Evolutionary conservation across 75 land plant species (phyloP).

Genomic region (Pseudotsuga menziesii): DNA sequence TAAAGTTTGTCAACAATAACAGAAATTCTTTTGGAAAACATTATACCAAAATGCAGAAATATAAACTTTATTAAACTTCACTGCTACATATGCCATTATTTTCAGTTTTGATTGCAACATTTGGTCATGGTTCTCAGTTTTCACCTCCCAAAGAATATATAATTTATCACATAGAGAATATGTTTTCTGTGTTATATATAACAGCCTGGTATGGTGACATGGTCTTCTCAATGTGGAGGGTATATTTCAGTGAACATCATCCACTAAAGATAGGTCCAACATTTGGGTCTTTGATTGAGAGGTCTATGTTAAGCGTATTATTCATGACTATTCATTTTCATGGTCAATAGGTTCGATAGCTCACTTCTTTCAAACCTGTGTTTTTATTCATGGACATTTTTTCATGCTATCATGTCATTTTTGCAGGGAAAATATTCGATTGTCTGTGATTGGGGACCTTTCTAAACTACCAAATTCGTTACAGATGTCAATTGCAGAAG

Average conservation of each 20-base stretch:
- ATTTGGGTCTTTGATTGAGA: neutral
- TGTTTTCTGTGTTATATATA: neutral
- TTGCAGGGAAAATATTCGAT: constrained; percentile 56
- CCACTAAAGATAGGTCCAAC: neutral
- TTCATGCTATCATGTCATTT: neutral
- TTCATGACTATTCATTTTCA: neutral
- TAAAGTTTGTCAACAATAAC: too few relatives aligned
- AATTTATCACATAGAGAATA: neutral
- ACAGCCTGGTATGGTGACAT: neutral
- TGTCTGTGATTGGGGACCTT: constrained; percentile 62
- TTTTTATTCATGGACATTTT: neutral
- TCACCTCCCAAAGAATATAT: neutral
- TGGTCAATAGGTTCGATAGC: neutral
- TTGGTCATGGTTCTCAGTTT: neutral
- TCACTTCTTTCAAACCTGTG: neutral
- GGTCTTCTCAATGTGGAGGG: neutral
- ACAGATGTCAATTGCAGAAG: constrained; percentile 23
- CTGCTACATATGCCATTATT: too few relatives aligned
- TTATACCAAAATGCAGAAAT: too few relatives aligned
- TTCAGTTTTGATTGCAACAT: neutral
- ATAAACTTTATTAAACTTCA: too few relatives aligned
- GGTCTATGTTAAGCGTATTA: neutral
- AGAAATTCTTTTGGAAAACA: too few relatives aligned
- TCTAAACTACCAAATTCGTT: constrained; percentile 46
- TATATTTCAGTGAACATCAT: neutral